Conservation (phyloP, 2,329 filamentous ascomycete genomes). For the Sporothrix globosa region DNA sequence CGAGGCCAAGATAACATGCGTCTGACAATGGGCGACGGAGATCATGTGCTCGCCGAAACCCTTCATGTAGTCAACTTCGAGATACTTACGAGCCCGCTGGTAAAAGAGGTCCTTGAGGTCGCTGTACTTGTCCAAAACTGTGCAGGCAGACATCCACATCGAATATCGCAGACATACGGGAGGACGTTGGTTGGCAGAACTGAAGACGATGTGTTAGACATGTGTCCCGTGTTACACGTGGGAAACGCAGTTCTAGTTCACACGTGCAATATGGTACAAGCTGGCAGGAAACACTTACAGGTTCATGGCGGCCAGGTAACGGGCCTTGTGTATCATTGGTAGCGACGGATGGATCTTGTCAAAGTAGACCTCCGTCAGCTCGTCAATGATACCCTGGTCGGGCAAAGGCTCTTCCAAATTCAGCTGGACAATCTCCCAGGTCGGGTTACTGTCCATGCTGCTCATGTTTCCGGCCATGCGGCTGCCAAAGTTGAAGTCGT, state of each 20-base stretch:
- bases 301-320: conserved; percentile 87
- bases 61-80: conserved; percentile 86
- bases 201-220: conserved; percentile 4
- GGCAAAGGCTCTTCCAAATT: conserved; percentile 63
- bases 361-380: conserved; percentile 88
- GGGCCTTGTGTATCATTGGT: conserved; percentile 86
- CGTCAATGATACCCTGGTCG: conserved; percentile 70
- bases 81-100: conserved; percentile 82
- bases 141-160: conserved; percentile 94
- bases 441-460: conserved; percentile 61
- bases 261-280: conserved; percentile 1
- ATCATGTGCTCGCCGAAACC: conserved; percentile 90
- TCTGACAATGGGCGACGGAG: conserved; percentile 82
- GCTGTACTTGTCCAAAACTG: conserved; percentile 78
- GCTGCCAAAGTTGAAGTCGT: conserved; percentile 62
- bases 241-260: not conserved
- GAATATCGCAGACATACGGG: conserved; percentile 88
- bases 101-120: conserved; percentile 88
- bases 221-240: conserved; percentile 1
- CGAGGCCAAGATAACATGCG: conserved; percentile 74
- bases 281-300: conserved; percentile 55
- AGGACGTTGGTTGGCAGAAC: conserved; percentile 69
- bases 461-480: conserved; percentile 54
- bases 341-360: conserved; percentile 83
- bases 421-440: conserved; percentile 75